These are phyloP conservation scores for Oidiodendron maius DNA, from an alignment of 495 filamentous ascomycete genomes.

Conservation along the genomic window DNA sequence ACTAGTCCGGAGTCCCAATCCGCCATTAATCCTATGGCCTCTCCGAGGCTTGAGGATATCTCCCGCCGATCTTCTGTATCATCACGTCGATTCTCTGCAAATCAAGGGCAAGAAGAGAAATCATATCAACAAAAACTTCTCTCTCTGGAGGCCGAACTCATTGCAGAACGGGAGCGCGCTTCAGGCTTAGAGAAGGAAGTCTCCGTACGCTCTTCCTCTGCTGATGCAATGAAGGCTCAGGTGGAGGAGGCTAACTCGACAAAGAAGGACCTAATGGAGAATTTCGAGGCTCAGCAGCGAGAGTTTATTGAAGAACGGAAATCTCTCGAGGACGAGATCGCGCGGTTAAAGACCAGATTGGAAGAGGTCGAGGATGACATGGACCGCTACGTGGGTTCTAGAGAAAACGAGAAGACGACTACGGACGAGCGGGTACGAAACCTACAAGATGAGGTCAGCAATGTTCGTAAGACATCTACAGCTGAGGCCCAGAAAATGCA, in stretches of 20 bases:
- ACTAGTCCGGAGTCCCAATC: conserved; percentile 17
- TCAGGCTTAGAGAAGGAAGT: conserved; percentile 57
- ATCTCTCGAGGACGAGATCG: conserved; percentile 71
- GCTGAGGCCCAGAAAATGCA: conserved; percentile 52
- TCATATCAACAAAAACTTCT: conserved; percentile 49
- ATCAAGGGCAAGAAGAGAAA: conserved; percentile 60
- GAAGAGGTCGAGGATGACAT: conserved; percentile 90
- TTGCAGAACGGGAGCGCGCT: conserved; percentile 44
- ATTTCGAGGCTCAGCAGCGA: conserved; percentile 83
- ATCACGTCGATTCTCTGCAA: conserved; percentile 62
- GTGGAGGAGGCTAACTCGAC: conserved; percentile 82
- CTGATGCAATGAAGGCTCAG: conserved; percentile 61
- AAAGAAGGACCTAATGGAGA: conserved; percentile 89
- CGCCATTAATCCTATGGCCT: conserved; percentile 37
- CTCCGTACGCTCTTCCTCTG: conserved; percentile 45
- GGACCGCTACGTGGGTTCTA: conserved; percentile 73
- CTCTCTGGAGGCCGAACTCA: conserved; percentile 76
- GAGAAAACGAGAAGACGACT: conserved; percentile 68
- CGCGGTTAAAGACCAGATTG: conserved; percentile 62
- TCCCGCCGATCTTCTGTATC: conserved; percentile 60
- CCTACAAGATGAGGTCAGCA: conserved; percentile 67
- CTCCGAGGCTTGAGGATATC: conserved; percentile 37
- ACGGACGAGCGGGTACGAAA: conserved; percentile 62
- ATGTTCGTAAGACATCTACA: conserved; percentile 45
- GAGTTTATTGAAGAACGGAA: conserved; percentile 84